These are phyloP conservation scores for Byssothecium circinans DNA, from an alignment of 2,329 filamentous ascomycete species.

Conservation along the genomic window DNA sequence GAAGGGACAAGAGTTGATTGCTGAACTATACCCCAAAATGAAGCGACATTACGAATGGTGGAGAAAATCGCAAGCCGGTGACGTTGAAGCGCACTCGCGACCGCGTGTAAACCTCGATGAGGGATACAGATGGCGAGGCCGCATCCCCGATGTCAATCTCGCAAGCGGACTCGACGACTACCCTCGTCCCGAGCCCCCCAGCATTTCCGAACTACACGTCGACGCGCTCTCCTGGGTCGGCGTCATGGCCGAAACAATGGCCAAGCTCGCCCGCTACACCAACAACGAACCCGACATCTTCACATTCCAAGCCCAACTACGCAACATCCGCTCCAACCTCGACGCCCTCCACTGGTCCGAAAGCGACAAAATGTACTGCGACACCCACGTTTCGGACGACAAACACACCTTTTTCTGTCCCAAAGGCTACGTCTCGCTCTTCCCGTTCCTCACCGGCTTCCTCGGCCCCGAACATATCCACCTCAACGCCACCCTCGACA, in stretches of 20 bases:
- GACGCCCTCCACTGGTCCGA: slow-evolving; percentile 92
- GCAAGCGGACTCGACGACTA: slow-evolving; percentile 95
- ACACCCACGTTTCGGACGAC: slow-evolving; percentile 80
- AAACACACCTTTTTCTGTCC: slow-evolving; percentile 84
- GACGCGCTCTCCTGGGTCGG: slow-evolving; percentile 95
- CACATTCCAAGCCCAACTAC: slow-evolving; percentile 68
- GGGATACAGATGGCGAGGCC: slow-evolving; percentile 88
- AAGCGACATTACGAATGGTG: slow-evolving; percentile 92
- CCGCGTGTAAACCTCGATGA: slow-evolving; percentile 59
- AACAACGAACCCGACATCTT: slow-evolving; percentile 70
- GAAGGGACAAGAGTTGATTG: slow-evolving; percentile 70
- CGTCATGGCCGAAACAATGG: slow-evolving; percentile 82
- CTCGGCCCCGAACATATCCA: slow-evolving; percentile 71
- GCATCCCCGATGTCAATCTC: slow-evolving; percentile 77
- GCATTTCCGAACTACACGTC: slow-evolving; percentile 88
- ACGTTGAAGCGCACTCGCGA: slow-evolving; percentile 46
- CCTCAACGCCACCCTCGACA: slow-evolving; percentile 70
- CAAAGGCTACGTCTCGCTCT: slow-evolving; percentile 89
- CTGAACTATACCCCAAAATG: slow-evolving; percentile 80
- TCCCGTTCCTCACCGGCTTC: slow-evolving; percentile 84
- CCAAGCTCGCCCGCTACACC: slow-evolving; percentile 73
- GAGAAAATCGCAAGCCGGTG: slow-evolving; percentile 82
- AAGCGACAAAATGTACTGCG: slow-evolving; percentile 78
- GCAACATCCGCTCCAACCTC: slow-evolving; percentile 77
- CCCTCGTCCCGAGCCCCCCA: slow-evolving; percentile 84